Evolutionary conservation across 345 rosid species (phyloP).

Genomic region (Cardamine chenopodiifolia): DNA sequence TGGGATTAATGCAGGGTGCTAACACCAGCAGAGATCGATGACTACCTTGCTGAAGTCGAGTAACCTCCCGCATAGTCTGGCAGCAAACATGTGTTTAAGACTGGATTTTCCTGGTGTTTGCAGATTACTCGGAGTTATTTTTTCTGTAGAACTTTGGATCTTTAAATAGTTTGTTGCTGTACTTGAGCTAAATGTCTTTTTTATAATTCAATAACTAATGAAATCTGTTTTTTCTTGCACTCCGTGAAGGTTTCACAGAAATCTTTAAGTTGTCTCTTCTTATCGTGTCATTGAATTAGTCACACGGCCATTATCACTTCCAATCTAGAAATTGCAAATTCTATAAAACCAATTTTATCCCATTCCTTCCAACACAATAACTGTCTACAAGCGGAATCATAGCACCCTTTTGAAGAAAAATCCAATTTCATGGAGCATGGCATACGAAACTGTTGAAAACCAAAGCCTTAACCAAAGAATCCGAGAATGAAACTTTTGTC

Average conservation of each 20-base stretch:
- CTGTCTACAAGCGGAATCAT: background rate
- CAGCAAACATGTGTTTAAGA: background rate
- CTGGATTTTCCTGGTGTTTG: constrained; percentile 8
- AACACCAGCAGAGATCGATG: constrained; percentile 77
- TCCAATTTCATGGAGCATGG: background rate
- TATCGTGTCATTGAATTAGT: background rate
- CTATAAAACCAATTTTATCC: background rate
- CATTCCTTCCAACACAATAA: background rate
- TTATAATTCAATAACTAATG: constrained; percentile 6
- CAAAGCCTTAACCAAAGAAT: constrained; percentile 15
- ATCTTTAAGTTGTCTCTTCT: background rate
- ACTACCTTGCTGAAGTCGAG: constrained; percentile 55
- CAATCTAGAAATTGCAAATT: background rate
- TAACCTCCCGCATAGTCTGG: constrained; percentile 36
- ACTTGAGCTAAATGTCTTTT: constrained; percentile 20
- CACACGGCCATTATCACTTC: background rate
- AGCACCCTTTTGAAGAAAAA: background rate
- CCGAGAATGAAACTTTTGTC: constrained; percentile 5
- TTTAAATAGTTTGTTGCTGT: constrained; percentile 26
- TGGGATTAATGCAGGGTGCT: constrained; percentile 58
- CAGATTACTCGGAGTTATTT: background rate
- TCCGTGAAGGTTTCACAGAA: background rate
- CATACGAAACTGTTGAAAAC: background rate
- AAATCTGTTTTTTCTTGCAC: constrained; percentile 3
- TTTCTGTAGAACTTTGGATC: constrained; percentile 22